Evolutionary conservation across 1,284 basidiomycete genomes (phyloP), one percentile per base, ranked within the genome.

Genomic region (Apiotrichum laibachii): DNA sequence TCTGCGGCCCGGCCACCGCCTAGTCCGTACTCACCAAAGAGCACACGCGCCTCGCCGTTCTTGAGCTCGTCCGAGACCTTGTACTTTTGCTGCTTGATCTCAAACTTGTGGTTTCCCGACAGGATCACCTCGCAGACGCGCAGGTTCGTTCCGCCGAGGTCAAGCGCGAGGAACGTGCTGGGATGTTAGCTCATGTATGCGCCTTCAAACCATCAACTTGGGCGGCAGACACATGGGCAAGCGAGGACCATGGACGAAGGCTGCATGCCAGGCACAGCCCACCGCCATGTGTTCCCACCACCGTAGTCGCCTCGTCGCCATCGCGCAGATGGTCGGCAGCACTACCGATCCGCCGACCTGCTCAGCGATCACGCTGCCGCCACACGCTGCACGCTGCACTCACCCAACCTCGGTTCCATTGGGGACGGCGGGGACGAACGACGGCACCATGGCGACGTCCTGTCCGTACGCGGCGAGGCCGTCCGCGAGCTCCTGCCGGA

Each of bases 61-160:
- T 97, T 97, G 60, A 96, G 82, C 16, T 85, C 80, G 47, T 94
- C 90, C 1, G 92, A 92, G 18, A 97, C 90, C 72, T 88, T 89
- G 82, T 93, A 96, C 76, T 96, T 96, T 73, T 96, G 88, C 78
- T 95, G 91, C 69, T 88, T 87, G 61, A 98, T 84, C 43, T 84
- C 83, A 78, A 98, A 98, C 13, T 88, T 88, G 70, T 91, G 85
- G 75, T 95, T 82, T 21, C 96, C 95, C 56, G 88, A 82, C n/a
- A 99, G 82, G 37, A 85, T 83, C 46, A 99, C 90, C 75, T 96
- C 89, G 79, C 93, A 96, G 49, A 96, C 93, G 58, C 94, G 92
- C 87, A 97, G 82, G 75, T 97, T 97, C 31, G 93, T 97, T 58
- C 94, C 94, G 43, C 93, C 93, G 33, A 97, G 85, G 80, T 97